Percentiles rank a stretch among this genome's conserved stretches.
Evolutionary conservation across 176 grass and related monocot genomes (phyloP).

Genomic region (Oryza glumipatula): DNA sequence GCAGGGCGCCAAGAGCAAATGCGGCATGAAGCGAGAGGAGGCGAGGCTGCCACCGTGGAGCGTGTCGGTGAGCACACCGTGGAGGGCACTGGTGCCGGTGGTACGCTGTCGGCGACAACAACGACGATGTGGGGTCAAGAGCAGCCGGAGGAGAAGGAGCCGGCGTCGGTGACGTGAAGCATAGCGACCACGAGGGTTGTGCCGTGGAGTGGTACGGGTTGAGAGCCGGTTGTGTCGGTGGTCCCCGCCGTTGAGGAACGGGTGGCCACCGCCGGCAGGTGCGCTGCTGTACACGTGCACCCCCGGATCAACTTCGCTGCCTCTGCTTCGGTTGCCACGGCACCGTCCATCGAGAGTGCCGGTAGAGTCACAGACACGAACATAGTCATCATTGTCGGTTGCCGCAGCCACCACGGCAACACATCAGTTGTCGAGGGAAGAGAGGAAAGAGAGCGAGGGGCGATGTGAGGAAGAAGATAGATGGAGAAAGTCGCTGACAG

Average conservation of each 20-base stretch:
- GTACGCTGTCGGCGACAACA: slow-evolving; percentile 44
- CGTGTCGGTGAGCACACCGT: slow-evolving; percentile 45
- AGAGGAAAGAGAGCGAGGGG: no score
- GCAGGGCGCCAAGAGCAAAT: slow-evolving; percentile 44
- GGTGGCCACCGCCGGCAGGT: not conserved
- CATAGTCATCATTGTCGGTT: not conserved
- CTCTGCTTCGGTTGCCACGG: not conserved
- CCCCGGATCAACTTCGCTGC: slow-evolving; percentile 54
- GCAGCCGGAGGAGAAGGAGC: not conserved
- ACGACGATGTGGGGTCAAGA: slow-evolving; percentile 13
- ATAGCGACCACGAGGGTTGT: slow-evolving; percentile 30
- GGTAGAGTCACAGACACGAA: slow-evolving; percentile 9
- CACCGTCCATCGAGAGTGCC: not conserved
- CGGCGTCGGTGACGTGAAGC: slow-evolving; percentile 1
- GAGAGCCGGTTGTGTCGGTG: slow-evolving; percentile 15
- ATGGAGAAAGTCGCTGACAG: no score
- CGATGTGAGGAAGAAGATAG: no score
- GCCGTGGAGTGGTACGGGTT: slow-evolving; percentile 33
- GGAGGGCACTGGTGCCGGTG: slow-evolving; percentile 55
- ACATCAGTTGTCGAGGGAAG: not conserved
- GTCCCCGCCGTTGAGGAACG: slow-evolving; percentile 25
- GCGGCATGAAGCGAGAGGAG: slow-evolving; percentile 53
- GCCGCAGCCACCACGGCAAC: slow-evolving; percentile 10
- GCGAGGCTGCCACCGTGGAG: slow-evolving; percentile 32
- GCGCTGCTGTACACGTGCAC: slow-evolving; percentile 56